Percentiles rank a stretch among this genome's conserved stretches.
Conservation (phyloP, 2,329 filamentous ascomycete genomes). For the Westerdykella ornata region DNA sequence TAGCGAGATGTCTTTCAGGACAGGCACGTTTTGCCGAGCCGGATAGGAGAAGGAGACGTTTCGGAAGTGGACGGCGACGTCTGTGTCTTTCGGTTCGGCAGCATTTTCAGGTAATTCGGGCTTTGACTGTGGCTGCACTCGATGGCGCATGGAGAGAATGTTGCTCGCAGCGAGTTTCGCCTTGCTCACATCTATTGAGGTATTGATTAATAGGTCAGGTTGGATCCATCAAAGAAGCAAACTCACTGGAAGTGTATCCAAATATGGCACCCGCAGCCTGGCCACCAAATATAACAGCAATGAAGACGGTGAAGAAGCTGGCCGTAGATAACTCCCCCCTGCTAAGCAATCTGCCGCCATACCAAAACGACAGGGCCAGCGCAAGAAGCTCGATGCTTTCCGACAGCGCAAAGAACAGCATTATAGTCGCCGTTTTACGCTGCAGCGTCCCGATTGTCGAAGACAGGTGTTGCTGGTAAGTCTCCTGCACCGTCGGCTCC, state of each 20-base stretch:
- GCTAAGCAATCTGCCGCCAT: slow-evolving; percentile 15
- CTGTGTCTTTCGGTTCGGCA: too few species aligned
- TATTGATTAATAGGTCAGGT: too few species aligned
- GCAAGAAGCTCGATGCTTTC: slow-evolving; percentile 59
- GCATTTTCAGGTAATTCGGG: too few species aligned
- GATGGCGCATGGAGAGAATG: too few species aligned
- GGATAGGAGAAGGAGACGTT: slow-evolving; percentile 87
- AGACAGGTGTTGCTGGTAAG: slow-evolving; percentile 6
- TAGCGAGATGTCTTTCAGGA: slow-evolving; percentile 75
- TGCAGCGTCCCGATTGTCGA: slow-evolving; percentile 37
- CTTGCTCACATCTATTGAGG: too few species aligned
- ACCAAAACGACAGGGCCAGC: slow-evolving; percentile 15
- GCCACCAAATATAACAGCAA: slow-evolving; percentile 75
- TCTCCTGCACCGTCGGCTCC: slow-evolving; percentile 60
- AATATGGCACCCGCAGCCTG: slow-evolving; percentile 71
- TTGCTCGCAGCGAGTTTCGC: too few species aligned
- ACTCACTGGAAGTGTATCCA: slow-evolving; percentile 13
- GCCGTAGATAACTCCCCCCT: slow-evolving; percentile 58
- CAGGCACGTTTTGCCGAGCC: slow-evolving; percentile 74
- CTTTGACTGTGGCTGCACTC: too few species aligned
- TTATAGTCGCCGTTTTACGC: slow-evolving; percentile 66
- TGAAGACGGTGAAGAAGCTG: slow-evolving; percentile 85
- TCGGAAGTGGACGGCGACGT: too few species aligned
- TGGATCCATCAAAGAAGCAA: slow-evolving; percentile 39
- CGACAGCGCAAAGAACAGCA: slow-evolving; percentile 68